Evolutionary conservation across 768 basidiomycete species (phyloP).

Genomic region (Agrocybe pediades): DNA sequence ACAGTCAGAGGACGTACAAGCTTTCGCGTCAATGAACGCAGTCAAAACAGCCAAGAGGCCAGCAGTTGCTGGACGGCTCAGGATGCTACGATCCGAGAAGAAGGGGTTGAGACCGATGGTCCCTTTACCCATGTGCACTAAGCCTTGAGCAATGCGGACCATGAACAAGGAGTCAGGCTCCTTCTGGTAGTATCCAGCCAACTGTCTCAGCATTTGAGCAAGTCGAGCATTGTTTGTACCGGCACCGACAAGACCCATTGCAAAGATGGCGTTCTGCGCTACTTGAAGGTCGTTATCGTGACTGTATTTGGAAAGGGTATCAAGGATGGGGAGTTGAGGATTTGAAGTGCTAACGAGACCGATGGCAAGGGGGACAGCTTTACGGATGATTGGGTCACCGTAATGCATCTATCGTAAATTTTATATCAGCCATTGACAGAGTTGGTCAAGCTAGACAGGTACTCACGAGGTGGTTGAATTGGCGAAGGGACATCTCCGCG

Average conservation of each 20-base stretch:
- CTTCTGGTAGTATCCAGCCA: constrained; percentile 98
- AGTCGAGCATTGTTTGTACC: constrained; percentile 99
- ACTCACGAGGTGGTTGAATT: constrained; percentile 94
- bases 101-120: constrained; percentile 97
- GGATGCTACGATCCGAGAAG: constrained; percentile 88
- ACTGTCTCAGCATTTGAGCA: constrained; percentile 95
- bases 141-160: constrained; percentile 92
- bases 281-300: constrained; percentile 98
- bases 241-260: constrained; percentile 97
- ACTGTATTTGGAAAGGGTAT: constrained; percentile 97
- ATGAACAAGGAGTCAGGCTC: constrained; percentile 96
- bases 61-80: constrained; percentile 87
- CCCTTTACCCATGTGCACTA: constrained; percentile 99
- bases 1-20: constrained; percentile 61
- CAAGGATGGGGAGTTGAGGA: constrained; percentile 91
- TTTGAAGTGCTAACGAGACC: constrained; percentile 95
- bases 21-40: constrained; percentile 92
- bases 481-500: constrained; percentile 95
- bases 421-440: background rate
- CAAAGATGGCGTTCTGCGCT: constrained; percentile 95
- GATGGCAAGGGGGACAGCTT: constrained; percentile 91
- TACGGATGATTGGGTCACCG: constrained; percentile 90
- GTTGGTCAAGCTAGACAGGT: background rate
- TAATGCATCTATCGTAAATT: constrained; percentile 87
- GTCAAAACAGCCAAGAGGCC: constrained; percentile 86